Conservation (phyloP, 345 rosid genomes). For the Linum trigynum region DNA sequence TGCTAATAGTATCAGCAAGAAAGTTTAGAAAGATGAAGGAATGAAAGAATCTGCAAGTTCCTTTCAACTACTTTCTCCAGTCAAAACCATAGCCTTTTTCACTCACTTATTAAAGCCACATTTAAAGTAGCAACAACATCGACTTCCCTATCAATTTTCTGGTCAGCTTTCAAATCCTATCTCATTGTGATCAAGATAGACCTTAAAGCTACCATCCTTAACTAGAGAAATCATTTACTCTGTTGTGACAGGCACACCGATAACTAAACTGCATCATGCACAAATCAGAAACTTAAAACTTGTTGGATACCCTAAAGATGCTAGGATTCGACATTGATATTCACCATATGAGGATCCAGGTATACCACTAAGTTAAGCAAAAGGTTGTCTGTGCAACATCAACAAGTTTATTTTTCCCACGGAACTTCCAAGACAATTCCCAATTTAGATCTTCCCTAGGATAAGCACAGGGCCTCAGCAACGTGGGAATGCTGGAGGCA, state of each 20-base stretch:
- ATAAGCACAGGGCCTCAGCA: neutral
- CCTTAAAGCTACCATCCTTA: neutral
- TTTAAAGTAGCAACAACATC: neutral
- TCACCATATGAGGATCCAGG: too few species aligned
- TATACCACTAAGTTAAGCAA: too few species aligned
- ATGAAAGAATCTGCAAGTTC: neutral
- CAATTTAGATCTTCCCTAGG: neutral
- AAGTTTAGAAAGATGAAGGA: neutral
- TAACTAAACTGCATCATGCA: neutral
- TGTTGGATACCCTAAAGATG: too few species aligned
- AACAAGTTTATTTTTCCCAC: too few species aligned
- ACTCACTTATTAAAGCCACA: neutral
- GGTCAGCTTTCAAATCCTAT: neutral
- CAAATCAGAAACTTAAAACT: too few species aligned
- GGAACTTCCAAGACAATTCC: too few species aligned
- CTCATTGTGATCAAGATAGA: neutral
- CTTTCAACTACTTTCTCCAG: neutral
- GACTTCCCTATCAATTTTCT: neutral
- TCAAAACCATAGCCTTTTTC: neutral
- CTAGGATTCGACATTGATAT: neutral
- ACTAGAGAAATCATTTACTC: neutral
- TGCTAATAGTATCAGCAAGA: neutral
- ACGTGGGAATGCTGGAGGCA: neutral
- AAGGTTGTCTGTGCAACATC: too few species aligned
- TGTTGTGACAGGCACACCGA: neutral